Evolutionary conservation across 805 yeast genomes (phyloP).

Genomic region (Sugiyamaella boreocaroliniensis): DNA sequence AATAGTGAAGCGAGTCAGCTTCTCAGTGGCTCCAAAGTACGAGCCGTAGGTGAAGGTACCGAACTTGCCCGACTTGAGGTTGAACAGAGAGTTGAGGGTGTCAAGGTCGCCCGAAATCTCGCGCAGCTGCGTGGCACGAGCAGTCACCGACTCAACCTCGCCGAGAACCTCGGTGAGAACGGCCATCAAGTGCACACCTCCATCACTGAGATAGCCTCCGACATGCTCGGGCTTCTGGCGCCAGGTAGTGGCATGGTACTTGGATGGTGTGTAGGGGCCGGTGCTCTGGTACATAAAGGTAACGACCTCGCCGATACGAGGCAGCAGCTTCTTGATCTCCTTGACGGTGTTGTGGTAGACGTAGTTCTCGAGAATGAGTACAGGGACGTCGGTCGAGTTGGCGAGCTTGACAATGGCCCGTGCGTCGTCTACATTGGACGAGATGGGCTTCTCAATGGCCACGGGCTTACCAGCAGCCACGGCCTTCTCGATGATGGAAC

Average conservation of each 20-base stretch:
- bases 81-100: slow-evolving; percentile 62
- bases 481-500: slow-evolving; percentile 62
- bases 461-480: slow-evolving; percentile 71
- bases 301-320: slow-evolving; percentile 60
- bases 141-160: slow-evolving; percentile 60
- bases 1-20: slow-evolving; percentile 58
- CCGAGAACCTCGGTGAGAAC: slow-evolving; percentile 79
- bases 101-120: slow-evolving; percentile 78
- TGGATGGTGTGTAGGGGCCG: slow-evolving; percentile 45
- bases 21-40: slow-evolving; percentile 75
- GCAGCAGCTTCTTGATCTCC: slow-evolving; percentile 49
- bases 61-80: slow-evolving; percentile 53
- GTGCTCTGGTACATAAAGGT: slow-evolving; percentile 36
- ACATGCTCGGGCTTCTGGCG: slow-evolving; percentile 84
- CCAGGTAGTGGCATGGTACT: slow-evolving; percentile 66
- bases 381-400: slow-evolving; percentile 54
- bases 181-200: slow-evolving; percentile 95
- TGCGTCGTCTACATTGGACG: slow-evolving; percentile 79
- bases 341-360: slow-evolving; percentile 56
- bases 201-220: slow-evolving; percentile 90
- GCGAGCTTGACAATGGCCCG: slow-evolving; percentile 66
- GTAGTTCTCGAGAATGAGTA: slow-evolving; percentile 84
- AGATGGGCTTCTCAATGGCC: slow-evolving; percentile 84
- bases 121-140: slow-evolving; percentile 70
- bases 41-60: slow-evolving; percentile 88